These are phyloP conservation scores for Ustilago tritici DNA, from an alignment of 1,284 basidiomycete species.

Conservation along the genomic window DNA sequence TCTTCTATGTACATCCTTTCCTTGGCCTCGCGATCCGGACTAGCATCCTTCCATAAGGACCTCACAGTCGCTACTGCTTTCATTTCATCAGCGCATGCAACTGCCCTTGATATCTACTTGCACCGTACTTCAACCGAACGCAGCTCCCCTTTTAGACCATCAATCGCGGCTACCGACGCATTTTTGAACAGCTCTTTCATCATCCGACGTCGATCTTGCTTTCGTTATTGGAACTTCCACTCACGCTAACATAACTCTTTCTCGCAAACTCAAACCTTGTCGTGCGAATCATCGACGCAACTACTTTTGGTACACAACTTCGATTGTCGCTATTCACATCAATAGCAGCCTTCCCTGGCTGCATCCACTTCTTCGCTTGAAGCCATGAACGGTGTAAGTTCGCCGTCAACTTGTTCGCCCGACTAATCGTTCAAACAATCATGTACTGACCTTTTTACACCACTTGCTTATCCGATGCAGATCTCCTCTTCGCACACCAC, in stretches of 20 bases:
- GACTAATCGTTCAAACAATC: background rate
- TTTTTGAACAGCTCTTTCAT: background rate
- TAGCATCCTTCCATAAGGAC: background rate
- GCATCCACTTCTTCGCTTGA: constrained; percentile 36
- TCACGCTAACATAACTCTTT: background rate
- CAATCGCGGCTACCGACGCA: background rate
- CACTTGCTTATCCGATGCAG: background rate
- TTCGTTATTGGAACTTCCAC: background rate
- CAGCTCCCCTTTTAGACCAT: background rate
- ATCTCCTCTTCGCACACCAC: constrained; percentile 28
- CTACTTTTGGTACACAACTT: background rate
- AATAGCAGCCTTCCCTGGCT: constrained; percentile 24
- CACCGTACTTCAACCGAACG: background rate
- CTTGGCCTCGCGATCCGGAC: background rate
- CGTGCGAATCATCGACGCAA: background rate
- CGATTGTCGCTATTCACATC: background rate
- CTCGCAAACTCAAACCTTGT: background rate
- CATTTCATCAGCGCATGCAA: background rate
- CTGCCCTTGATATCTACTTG: constrained; percentile 8
- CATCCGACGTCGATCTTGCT: constrained; percentile 3
- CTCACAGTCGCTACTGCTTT: background rate
- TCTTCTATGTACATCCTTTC: background rate
- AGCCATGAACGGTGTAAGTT: constrained; percentile 42
- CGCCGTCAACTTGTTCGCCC: too few species aligned
- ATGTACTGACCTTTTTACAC: background rate